Base-by-base conservation (phyloP, 768 basidiomycete genomes). In the Rossbeevera mucosa region DNA sequence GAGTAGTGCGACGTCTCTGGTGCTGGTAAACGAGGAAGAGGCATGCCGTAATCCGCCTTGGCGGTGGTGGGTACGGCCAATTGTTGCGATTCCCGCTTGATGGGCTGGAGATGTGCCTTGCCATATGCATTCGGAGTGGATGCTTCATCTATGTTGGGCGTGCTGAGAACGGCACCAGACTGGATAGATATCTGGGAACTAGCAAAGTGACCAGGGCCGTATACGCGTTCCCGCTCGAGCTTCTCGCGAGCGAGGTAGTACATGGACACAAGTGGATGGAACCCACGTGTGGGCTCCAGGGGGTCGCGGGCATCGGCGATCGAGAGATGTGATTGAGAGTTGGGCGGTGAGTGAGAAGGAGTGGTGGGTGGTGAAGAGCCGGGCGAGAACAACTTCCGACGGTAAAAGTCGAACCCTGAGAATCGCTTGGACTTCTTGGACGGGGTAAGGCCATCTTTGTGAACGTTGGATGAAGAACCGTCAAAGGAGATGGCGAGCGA, bases 181-280 rank as follows among this genome's bases (percentile, higher is more conserved):
- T 75, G 68, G 14, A 90, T 65, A 22, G 85, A 88, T 11, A 94
- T 71, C 65, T 94, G 92, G 0, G 94, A 96, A 49, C 82, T 88
- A 2, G 96, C 96, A 70, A 99, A 99, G 56, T 90, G 85, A 4
- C 94, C 94, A 0, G 86, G 85, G 0, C 95, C 96, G 69, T 94
- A 98, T 7, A 99, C 89, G 47, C 81, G 79, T 60, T 99, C 96
- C 50, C 96, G 77, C 64, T 98, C 94, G 64, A 94, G 76, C 77
- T 97, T 98, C 75, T 99, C 96, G 48, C 91, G 78, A 5, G 94
- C 90, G 18, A 99, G 82, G 74, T 85, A 97, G 69, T 99, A 99
- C 73, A 99, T 97, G 26, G 94, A 92, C 43, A 98, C 80, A 24
- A 99, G 78, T 0, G 93, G 94, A 66, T 97, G 93, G 74, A 92